Evolutionary conservation across 179 eudicot genomes (phyloP).

Genomic region (Drosera spatulata): DNA sequence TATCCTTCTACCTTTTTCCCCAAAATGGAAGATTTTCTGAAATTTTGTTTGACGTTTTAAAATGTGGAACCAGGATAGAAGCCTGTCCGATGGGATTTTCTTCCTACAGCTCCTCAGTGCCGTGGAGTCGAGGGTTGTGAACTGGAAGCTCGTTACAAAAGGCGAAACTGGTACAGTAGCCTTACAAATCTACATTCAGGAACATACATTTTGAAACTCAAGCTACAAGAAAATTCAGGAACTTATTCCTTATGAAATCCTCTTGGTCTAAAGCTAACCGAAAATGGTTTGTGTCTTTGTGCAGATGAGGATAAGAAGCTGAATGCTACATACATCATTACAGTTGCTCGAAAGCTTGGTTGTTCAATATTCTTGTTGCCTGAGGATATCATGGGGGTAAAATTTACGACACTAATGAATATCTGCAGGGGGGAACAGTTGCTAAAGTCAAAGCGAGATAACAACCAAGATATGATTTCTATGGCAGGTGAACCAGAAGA

Average conservation of each 20-base stretch:
- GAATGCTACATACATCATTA: constrained; percentile 13
- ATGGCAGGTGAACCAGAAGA: constrained; percentile 59
- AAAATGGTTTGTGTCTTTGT: too few relatives aligned
- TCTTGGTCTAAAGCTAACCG: too few relatives aligned
- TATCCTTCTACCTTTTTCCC: background rate
- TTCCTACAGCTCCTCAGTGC: constrained; percentile 42
- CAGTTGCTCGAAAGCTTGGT: constrained; percentile 11
- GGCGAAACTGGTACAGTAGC: constrained; percentile 31
- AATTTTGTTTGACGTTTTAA: background rate
- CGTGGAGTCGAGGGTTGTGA: constrained; percentile 46
- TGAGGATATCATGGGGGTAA: constrained; percentile 14
- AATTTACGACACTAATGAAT: background rate
- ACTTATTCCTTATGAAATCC: too few relatives aligned
- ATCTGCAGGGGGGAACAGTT: background rate
- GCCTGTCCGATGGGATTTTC: constrained; percentile 36
- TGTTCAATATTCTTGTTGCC: constrained; percentile 16
- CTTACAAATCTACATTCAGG: background rate
- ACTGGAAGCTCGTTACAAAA: constrained; percentile 40
- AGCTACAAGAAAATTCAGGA: too few relatives aligned
- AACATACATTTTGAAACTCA: too few relatives aligned
- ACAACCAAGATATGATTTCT: background rate
- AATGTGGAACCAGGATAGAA: constrained; percentile 23
- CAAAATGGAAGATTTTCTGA: background rate
- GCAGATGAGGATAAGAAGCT: constrained; percentile 17
- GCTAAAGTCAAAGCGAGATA: too few relatives aligned